phyloP scores from a whole-genome alignment of 2,329 filamentous ascomycete genomes.

The Fusarium buharicum region DNA sequence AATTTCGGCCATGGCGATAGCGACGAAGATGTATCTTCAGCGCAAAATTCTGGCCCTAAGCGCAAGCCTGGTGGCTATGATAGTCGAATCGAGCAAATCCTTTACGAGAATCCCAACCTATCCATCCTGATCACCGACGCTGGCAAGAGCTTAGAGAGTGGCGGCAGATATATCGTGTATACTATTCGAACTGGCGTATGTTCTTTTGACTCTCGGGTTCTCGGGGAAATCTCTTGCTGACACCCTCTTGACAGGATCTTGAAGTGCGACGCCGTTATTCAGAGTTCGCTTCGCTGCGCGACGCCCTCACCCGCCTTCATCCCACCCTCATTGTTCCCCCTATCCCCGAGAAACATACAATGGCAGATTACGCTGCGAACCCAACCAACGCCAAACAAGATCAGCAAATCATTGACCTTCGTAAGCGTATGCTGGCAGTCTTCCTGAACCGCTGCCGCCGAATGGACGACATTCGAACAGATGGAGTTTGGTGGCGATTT shows the following conservation, averaged over 20 bases:
- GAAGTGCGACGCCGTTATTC: conserved; percentile 96
- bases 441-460: conserved; percentile 92
- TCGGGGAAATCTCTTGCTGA: conserved; percentile 2
- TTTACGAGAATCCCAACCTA: conserved; percentile 92
- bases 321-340: conserved; percentile 95
- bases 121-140: conserved; percentile 93
- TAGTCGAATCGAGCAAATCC: conserved; percentile 95
- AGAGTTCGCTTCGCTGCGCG: conserved; percentile 90
- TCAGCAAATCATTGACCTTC: conserved; percentile 92
- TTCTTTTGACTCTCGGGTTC: background rate
- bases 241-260: conserved; percentile 73
- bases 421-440: conserved; percentile 96
- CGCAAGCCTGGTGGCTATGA: conserved; percentile 88
- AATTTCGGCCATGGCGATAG: conserved; percentile 51
- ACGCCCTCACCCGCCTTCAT: conserved; percentile 89
- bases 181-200: conserved; percentile 93
- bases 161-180: conserved; percentile 94
- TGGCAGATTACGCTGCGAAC: conserved; percentile 98
- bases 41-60: conserved; percentile 61
- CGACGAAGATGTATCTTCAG: conserved; percentile 59
- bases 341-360: conserved; percentile 98
- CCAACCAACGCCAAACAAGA: conserved; percentile 99
- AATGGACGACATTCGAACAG: conserved; percentile 91
- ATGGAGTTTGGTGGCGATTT: conserved; percentile 98
- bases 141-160: conserved; percentile 92